phyloP scores from a whole-genome alignment of 805 yeast genomes.

The Yarrowia sp. region DNA sequence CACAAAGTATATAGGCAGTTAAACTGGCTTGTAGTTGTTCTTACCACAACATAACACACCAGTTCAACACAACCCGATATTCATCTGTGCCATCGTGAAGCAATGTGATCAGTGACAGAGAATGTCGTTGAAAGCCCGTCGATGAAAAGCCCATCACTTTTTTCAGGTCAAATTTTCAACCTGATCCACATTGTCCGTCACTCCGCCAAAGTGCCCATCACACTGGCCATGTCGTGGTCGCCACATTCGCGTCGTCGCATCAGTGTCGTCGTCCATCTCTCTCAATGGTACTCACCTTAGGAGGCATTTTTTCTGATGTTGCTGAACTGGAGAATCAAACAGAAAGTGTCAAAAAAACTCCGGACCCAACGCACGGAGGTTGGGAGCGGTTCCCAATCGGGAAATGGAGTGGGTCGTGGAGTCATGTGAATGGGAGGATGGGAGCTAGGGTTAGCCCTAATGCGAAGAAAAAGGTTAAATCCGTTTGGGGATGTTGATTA shows the following conservation, averaged over 20 bases:
- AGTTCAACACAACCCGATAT: too few relatives aligned
- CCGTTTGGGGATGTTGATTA: neutral
- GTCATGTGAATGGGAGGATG: neutral
- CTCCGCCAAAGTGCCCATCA: too few relatives aligned
- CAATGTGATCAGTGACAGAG: too few relatives aligned
- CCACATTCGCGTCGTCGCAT: neutral
- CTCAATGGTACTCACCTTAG: constrained; percentile 29
- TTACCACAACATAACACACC: too few relatives aligned
- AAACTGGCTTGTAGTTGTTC: too few relatives aligned
- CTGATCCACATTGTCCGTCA: too few relatives aligned
- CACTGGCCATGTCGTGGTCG: neutral
- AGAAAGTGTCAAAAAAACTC: constrained; percentile 14
- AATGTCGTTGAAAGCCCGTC: too few relatives aligned
- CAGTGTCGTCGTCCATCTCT: neutral
- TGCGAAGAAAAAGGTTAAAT: neutral
- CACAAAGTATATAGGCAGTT: too few relatives aligned
- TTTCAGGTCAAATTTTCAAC: too few relatives aligned
- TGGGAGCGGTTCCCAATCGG: constrained; percentile 8
- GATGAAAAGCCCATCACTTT: too few relatives aligned
- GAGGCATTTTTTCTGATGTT: constrained; percentile 31
- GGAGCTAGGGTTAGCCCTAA: constrained; percentile 10
- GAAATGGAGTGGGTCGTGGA: neutral
- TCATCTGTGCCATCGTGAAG: too few relatives aligned
- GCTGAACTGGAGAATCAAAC: constrained; percentile 24
- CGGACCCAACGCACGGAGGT: constrained; percentile 5